Conservation (phyloP, 495 filamentous ascomycete genomes). For the Aspergillus steynii region DNA sequence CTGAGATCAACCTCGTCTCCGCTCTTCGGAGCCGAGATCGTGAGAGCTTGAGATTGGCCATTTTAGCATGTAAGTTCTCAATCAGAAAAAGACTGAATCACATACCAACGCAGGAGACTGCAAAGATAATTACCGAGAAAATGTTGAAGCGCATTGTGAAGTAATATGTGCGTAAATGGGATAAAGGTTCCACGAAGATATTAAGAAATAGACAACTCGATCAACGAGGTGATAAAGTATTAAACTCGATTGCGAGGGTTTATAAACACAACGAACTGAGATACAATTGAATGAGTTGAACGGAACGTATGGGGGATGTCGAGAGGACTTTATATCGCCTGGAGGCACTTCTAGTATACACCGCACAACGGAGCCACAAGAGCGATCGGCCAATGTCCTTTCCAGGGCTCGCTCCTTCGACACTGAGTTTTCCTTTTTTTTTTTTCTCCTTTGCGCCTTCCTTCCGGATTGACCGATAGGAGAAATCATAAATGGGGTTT, state of each 20-base stretch:
- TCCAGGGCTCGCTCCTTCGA: conserved; percentile 10
- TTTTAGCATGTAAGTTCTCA: conserved; percentile 19
- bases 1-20: conserved; percentile 25
- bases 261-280: neutral
- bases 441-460: conserved; percentile 7
- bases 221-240: neutral
- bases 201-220: conserved; percentile 2
- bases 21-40: conserved; percentile 16
- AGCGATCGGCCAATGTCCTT: conserved; percentile 5
- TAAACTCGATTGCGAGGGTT: neutral
- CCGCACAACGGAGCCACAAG: conserved; percentile 9
- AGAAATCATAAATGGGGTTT: conserved; percentile 13
- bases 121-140: conserved; percentile 24
- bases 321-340: conserved; percentile 9
- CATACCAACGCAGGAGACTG: conserved; percentile 24
- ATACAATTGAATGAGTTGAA: neutral
- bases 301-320: neutral
- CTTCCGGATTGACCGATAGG: conserved; percentile 17
- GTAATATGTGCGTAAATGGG: conserved; percentile 4
- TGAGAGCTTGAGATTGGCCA: conserved; percentile 14
- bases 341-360: conserved; percentile 2
- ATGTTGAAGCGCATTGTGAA: conserved; percentile 27
- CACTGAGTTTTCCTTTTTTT: conserved; percentile 5
- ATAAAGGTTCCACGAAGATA: conserved; percentile 1
- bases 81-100: conserved; percentile 10